These are phyloP conservation scores for Chamaenerion angustifolium DNA, from an alignment of 345 rosid species.

Conservation along the genomic window DNA sequence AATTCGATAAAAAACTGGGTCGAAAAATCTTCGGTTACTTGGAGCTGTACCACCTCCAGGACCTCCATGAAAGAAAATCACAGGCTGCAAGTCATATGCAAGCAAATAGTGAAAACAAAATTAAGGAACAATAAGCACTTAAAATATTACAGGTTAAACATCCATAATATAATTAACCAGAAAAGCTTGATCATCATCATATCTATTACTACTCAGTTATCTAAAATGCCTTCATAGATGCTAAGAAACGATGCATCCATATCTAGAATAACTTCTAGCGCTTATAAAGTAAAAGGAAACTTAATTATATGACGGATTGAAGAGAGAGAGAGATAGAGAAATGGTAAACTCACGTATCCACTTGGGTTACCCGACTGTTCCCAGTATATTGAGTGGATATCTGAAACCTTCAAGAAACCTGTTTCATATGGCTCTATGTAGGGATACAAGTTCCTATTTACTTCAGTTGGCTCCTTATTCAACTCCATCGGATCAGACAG, in stretches of 20 bases:
- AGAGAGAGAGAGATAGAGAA: background rate
- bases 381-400: slow-evolving; percentile 59
- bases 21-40: slow-evolving; percentile 67
- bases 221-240: no score
- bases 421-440: slow-evolving; percentile 51
- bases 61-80: slow-evolving; percentile 91
- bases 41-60: slow-evolving; percentile 97
- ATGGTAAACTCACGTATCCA: slow-evolving; percentile 51
- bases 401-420: slow-evolving; percentile 72
- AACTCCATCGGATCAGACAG: slow-evolving; percentile 29
- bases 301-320: no score
- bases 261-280: no score
- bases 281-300: no score
- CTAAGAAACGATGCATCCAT: no score
- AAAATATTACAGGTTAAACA: no score
- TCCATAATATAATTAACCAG: no score
- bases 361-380: slow-evolving; percentile 89
- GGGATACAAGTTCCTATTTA: slow-evolving; percentile 41
- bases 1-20: slow-evolving; percentile 71
- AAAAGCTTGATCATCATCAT: no score
- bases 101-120: background rate
- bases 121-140: no score
- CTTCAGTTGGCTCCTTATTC: slow-evolving; percentile 17
- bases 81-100: slow-evolving; percentile 42
- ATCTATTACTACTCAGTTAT: no score